These are phyloP conservation scores for Cylindrotheca closterium DNA, from an alignment of 108 stramenopile species.

Conservation along the genomic window DNA sequence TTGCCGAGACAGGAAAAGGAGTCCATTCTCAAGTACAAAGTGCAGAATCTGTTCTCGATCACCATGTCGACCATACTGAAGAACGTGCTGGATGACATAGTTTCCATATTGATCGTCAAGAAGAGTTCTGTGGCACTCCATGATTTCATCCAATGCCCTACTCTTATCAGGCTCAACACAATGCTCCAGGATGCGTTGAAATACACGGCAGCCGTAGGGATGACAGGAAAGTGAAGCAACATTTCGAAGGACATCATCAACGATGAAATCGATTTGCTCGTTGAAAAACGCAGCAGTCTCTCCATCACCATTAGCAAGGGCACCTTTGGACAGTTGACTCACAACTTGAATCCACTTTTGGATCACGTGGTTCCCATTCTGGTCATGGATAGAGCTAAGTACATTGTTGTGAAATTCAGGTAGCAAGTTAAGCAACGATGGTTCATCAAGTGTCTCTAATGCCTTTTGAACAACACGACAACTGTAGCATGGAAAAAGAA, in stretches of 20 bases:
- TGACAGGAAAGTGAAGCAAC: constrained; percentile 89
- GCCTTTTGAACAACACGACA: constrained; percentile 96
- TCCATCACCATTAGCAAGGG: constrained; percentile 38
- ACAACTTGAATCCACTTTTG: constrained; percentile 95
- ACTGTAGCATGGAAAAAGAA: constrained; percentile 19
- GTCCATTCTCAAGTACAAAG: constrained; percentile 74
- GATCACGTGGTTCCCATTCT: constrained; percentile 98
- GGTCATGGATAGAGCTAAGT: constrained; percentile 93
- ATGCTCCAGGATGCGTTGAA: constrained; percentile 95
- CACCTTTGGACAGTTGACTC: constrained; percentile 51
- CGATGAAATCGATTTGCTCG: constrained; percentile 90
- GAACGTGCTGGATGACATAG: constrained; percentile 91
- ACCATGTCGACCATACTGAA: constrained; percentile 80
- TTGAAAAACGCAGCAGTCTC: constrained; percentile 41
- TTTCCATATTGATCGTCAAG: constrained; percentile 91
- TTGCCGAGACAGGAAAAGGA: constrained; percentile 90
- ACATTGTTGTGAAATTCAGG: constrained; percentile 86
- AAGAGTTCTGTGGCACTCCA: constrained; percentile 53
- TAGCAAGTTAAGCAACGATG: constrained; percentile 75
- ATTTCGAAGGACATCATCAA: constrained; percentile 84
- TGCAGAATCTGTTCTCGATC: constrained; percentile 80
- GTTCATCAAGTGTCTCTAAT: constrained; percentile 75
- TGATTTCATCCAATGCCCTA: constrained; percentile 63
- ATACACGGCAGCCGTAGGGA: constrained; percentile 95
- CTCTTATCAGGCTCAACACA: constrained; percentile 80